Conservation (phyloP, 2,329 filamentous ascomycete species). For the Hymenoscyphus linearis region DNA sequence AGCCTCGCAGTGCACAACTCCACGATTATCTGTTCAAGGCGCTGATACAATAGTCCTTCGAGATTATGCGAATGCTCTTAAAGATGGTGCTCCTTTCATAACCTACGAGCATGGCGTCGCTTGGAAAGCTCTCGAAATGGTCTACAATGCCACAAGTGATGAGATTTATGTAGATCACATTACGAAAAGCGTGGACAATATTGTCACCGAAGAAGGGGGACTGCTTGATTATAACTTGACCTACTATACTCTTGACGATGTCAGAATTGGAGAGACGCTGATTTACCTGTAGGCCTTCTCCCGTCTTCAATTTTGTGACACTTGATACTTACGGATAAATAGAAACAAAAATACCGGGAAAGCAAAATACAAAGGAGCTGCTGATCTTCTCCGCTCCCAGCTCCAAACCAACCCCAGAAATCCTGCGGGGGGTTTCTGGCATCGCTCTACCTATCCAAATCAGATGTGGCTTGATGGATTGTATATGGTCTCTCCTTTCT, state of each 20-base stretch:
- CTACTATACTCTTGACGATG: conserved; percentile 12
- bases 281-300: conserved; percentile 41
- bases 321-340: background rate
- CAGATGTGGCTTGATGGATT: conserved; percentile 34
- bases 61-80: conserved; percentile 11
- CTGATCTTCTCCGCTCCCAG: conserved; percentile 40
- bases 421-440: conserved; percentile 48
- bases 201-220: conserved; percentile 42
- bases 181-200: conserved; percentile 40
- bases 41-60: conserved; percentile 10
- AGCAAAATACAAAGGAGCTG: conserved; percentile 44
- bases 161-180: conserved; percentile 39
- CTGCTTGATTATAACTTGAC: conserved; percentile 39
- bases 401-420: conserved; percentile 45
- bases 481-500: conserved; percentile 40
- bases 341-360: conserved; percentile 37
- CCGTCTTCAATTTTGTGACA: background rate
- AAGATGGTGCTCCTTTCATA: conserved; percentile 7
- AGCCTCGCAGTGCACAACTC: conserved; percentile 5
- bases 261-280: background rate
- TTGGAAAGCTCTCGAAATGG: conserved; percentile 34
- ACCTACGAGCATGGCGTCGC: conserved; percentile 10
- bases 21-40: conserved; percentile 11
- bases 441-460: conserved; percentile 34
- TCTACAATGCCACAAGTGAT: conserved; percentile 39